Base-by-base conservation (phyloP, 352 stramenopile species). In the Phytophthora capsici region DNA sequence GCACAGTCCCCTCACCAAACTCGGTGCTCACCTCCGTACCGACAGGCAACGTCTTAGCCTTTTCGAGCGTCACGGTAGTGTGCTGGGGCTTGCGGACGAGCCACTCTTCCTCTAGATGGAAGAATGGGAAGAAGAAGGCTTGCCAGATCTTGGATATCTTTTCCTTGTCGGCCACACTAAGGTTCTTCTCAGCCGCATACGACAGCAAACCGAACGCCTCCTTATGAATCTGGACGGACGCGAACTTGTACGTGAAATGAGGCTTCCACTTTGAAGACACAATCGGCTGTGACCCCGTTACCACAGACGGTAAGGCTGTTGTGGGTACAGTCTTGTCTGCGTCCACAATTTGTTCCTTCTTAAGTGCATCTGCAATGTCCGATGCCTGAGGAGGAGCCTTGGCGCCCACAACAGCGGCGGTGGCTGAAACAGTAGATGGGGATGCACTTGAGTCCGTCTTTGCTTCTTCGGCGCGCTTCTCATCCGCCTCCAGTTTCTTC, bases 131-230 rank as follows among this genome's bases (percentile, higher is more conserved):
- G 62, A 93, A 96, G 67, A 94, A 92, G 4, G 63, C 40, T 40
- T 93, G 87, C 86, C 89, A 94, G 0, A 94, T 71, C 67, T 95
- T 94, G 8, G 79, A 82, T 1, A 95, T 82, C 61, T 93, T 94
- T 30, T 94, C 87, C 60, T 95, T 94, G 63, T 95, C 88, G 1
- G 77, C 78, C 9, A 88, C 75, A 47, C 81, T 83, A 71, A 94
- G 43, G 34, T 89, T 94, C 78, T 93, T 94, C 66, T 95, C 88
- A 0, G 83, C 86, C 0, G 85, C 85, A 49, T 93, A 95, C 28
- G 84, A 90, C 9, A 94, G 59, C 53, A 94, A 62, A 1, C 82
- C 84, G 43, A 90, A 94, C 17, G 78, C 79, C 41, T 97, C 88
- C 58, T 95, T 93, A 77, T 94, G 86, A 63, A 94, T 93, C 55